Base-by-base conservation (phyloP, 108 stramenopile genomes). In the Discostella stelligeroides region DNA sequence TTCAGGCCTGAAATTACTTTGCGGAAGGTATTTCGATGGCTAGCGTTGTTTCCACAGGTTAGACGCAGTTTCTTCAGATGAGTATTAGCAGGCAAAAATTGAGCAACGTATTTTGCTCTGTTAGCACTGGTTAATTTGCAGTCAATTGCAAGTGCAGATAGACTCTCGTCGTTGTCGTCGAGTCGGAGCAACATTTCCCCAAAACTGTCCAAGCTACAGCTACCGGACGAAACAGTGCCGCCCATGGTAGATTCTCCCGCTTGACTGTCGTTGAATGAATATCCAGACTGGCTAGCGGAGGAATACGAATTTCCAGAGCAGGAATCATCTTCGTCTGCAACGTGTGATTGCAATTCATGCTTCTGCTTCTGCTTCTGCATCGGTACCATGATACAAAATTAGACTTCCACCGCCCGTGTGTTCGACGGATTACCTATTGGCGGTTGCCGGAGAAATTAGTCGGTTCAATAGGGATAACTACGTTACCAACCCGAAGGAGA, bases 1-100 rank as follows among this genome's bases (percentile, higher is more conserved):
- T 34, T 34, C 37, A 58, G 18, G 9, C 57, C 57, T 39, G 57
- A 45, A 13, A 45, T n/a, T n/a, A 45, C 43, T 45, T 45, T 45
- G 4, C n/a, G 43, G n/a, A 45, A 17, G 9, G n/a, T 45, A 1
- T 45, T 2, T 45, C 43, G 43, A 17, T 45, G 43, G 4, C 7
- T 45, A 1, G 43, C 13, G 5, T n/a, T 45, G n/a, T 45, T 45
- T 45, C 43, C 43, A 17, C 43, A 45, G 43, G 13, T 13, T 10
- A 45, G 9, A 45, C 43, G 43, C 5, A 45, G 43, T n/a, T 45
- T 45, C 43, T 45, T 45, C 5, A 45, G 13, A 10, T 45, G 43
- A 9, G 43, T n/a, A 45, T 45, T 45, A 11, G 1, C n/a, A 2
- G 43, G 43, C n/a, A 45, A 45, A 45, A 45, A 17, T n/a, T n/a